Percentiles rank a stretch among this genome's conserved stretches.
Evolutionary conservation across 192 early-diverging fungal genomes (phyloP).

Genomic region (Linnemannia elongata): DNA sequence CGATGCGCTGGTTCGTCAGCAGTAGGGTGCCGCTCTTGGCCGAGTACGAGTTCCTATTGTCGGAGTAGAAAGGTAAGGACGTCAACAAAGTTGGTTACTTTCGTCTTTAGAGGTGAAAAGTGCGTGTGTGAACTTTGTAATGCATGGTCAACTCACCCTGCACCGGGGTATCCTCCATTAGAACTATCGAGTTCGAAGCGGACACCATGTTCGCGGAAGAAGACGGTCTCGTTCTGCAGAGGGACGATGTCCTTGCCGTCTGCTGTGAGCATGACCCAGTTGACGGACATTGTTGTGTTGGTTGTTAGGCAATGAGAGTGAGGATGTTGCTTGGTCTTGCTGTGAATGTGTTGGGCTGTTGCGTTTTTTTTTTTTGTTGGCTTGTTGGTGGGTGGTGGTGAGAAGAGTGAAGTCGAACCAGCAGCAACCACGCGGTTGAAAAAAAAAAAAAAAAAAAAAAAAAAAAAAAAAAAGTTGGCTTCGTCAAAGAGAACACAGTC

Average conservation of each 20-base stretch:
- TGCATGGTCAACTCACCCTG: conserved; percentile 22
- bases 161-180: conserved; percentile 53
- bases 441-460: background rate
- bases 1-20: conserved; percentile 48
- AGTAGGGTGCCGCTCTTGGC: conserved; percentile 40
- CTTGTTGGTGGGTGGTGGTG: background rate
- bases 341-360: background rate
- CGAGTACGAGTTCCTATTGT: conserved; percentile 28
- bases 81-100: background rate
- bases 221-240: conserved; percentile 34
- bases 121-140: background rate
- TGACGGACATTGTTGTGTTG: conserved; percentile 41
- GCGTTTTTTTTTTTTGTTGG: background rate
- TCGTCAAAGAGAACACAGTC: background rate
- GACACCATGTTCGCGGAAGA: conserved; percentile 37
- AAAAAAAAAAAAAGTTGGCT: background rate
- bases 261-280: conserved; percentile 51
- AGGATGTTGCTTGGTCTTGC: background rate
- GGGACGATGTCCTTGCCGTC: conserved; percentile 52
- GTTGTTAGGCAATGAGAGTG: background rate
- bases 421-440: background rate
- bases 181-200: conserved; percentile 48
- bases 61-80: too few relatives aligned
- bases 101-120: background rate
- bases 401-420: background rate